phyloP scores from a whole-genome alignment of 306 rosid genomes.

The Carpinus viminea region DNA sequence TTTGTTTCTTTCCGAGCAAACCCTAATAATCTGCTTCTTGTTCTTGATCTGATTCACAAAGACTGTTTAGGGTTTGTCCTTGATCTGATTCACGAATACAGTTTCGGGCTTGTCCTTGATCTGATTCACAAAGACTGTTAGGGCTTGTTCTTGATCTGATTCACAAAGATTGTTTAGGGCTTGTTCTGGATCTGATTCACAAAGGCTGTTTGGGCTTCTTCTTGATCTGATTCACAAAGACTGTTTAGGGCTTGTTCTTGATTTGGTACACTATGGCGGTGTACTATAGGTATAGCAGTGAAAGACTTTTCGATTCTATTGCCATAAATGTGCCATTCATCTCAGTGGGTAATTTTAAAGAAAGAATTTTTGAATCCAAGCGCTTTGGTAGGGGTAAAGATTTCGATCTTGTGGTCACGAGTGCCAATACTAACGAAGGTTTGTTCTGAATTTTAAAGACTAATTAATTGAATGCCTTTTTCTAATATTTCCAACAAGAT shows the following conservation, averaged over 20 bases:
- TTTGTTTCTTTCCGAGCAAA: constrained; percentile 37
- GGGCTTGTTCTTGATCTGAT: too few relatives aligned
- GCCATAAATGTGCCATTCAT: constrained; percentile 99
- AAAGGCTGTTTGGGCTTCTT: too few relatives aligned
- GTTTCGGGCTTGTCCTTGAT: too few relatives aligned
- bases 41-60: too few relatives aligned
- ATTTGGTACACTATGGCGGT: constrained; percentile 78
- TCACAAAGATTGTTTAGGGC: constrained; percentile 30
- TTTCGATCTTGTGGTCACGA: constrained; percentile 99
- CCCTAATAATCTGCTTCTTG: too few relatives aligned
- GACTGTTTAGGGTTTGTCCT: constrained; percentile 37
- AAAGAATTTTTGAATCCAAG: constrained; percentile 95
- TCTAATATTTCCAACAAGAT: constrained; percentile 23
- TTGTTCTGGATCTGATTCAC: too few relatives aligned
- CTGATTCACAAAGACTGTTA: too few relatives aligned
- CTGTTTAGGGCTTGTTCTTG: constrained; percentile 43
- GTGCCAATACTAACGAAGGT: constrained; percentile 99
- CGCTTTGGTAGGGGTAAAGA: constrained; percentile 99
- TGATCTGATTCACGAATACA: constrained; percentile 35
- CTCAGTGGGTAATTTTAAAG: constrained; percentile 97
- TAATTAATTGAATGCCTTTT: constrained; percentile 24
- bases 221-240: neutral
- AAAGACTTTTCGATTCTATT: constrained; percentile 98
- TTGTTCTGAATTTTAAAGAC: constrained; percentile 62
- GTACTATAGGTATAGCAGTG: constrained; percentile 99